These are phyloP conservation scores for Didymella keratinophila DNA, from an alignment of 2,329 filamentous ascomycete genomes.

Conservation along the genomic window DNA sequence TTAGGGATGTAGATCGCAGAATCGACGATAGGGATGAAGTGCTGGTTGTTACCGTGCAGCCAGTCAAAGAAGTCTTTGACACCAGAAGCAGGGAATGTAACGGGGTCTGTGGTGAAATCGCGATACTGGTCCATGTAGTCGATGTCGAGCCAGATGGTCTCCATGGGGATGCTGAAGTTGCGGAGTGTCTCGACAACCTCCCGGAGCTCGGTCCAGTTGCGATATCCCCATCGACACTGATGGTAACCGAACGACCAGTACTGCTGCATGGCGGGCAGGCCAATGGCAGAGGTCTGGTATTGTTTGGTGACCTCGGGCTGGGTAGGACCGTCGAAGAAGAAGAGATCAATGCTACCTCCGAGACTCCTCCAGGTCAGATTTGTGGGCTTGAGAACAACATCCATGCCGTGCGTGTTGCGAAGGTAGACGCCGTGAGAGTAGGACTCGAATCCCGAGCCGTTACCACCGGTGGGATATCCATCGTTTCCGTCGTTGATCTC, in stretches of 20 bases:
- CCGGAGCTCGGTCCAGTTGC: slow-evolving; percentile 72
- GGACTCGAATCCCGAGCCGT: slow-evolving; percentile 65
- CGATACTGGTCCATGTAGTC: slow-evolving; percentile 58
- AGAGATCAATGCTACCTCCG: slow-evolving; percentile 80
- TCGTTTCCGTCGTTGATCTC: slow-evolving; percentile 48
- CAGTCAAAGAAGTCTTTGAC: slow-evolving; percentile 61
- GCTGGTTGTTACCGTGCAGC: slow-evolving; percentile 63
- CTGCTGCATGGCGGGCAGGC: slow-evolving; percentile 76
- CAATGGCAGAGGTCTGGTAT: slow-evolving; percentile 72
- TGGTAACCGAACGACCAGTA: slow-evolving; percentile 86
- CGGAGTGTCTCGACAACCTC: slow-evolving; percentile 63
- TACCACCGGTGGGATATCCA: slow-evolving; percentile 4
- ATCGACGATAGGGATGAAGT: slow-evolving; percentile 69
- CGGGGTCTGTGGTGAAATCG: slow-evolving; percentile 65
- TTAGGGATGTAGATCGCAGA: slow-evolving; percentile 76
- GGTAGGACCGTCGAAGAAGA: slow-evolving; percentile 78
- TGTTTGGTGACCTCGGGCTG: slow-evolving; percentile 73
- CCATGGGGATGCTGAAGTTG: slow-evolving; percentile 64
- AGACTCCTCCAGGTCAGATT: slow-evolving; percentile 77
- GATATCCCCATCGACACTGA: slow-evolving; percentile 84
- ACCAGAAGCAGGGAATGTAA: slow-evolving; percentile 59
- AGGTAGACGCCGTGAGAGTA: slow-evolving; percentile 80
- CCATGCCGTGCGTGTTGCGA: slow-evolving; percentile 79
- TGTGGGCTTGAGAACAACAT: slow-evolving; percentile 69
- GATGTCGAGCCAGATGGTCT: slow-evolving; percentile 57